Evolutionary conservation across 192 early-diverging fungal species (phyloP), one percentile per base, ranked within the genome.

Genomic region (Backusella australiensis): DNA sequence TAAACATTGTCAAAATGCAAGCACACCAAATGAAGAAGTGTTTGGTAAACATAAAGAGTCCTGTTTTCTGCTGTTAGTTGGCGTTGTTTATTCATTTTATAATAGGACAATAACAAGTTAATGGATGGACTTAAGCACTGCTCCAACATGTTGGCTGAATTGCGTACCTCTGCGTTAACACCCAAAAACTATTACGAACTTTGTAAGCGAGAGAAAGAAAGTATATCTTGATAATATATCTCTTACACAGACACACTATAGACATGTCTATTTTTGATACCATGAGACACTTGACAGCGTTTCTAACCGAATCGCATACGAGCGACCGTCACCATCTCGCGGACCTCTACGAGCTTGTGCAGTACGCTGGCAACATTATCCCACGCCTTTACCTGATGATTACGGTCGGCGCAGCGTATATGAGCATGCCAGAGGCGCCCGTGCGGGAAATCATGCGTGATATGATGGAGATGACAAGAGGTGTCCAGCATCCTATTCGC

Each of bases 151-250:
- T 90, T 99, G 11, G 90, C 92, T 29, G 98, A 99, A 85, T 92
- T 99, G 65, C 90, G 96, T 78, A 98, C 97, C 2, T 95, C 96
- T 44, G 90, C 94, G 4, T 87, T 99, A 72, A 96, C 96, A 4
- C 98, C 97, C 39, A 99, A 98, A 84, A 95, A 94, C 81, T 99
- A 99, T 87, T 99, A 99, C 84, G 97, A 99, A 86, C 91, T 99
- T 19, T 99, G 94, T 93, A 89, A 79, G 90, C 89, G 15, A 39
- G 9, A 39, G 38, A 39, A 9, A 38, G 36, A 38, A 11, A 39
- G 11, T 39, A 39, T 39, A 39, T 32, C 32, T 49, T 59, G 23
- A 26, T 11, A 23, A 23, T 23, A 12, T 26, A 26, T 26, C 23
- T 26, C 2, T 32, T 32, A 32, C 32, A 32, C 32, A 32, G 32